Evolutionary conservation across 192 early-diverging fungal species (phyloP).

Genomic region (Umbelopsis vinacea): DNA sequence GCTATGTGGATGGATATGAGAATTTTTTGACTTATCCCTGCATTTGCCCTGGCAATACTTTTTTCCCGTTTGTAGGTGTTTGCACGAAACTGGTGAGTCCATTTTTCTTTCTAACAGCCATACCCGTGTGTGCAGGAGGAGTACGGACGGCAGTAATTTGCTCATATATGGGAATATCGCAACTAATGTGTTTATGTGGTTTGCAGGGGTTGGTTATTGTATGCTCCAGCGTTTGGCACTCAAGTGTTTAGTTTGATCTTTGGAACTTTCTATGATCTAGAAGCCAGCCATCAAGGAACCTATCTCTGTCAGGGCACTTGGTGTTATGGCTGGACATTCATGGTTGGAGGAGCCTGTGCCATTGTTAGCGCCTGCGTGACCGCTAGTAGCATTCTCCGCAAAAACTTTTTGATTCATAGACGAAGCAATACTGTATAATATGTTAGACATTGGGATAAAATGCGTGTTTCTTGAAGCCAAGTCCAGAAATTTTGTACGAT

Average conservation of each 20-base stretch:
- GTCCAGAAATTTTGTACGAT: background rate
- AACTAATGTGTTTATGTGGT: background rate
- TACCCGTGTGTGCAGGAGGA: background rate
- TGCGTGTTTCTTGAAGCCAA: too few relatives aligned
- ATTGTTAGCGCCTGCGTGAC: conserved; percentile 7
- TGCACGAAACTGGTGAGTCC: conserved; percentile 37
- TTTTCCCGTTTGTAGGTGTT: conserved; percentile 28
- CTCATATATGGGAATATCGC: background rate
- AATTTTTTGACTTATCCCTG: background rate
- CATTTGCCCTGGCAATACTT: background rate
- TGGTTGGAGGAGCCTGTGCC: conserved; percentile 11
- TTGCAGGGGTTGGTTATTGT: conserved; percentile 37
- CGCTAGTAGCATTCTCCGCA: conserved; percentile 15
- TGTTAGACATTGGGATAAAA: background rate
- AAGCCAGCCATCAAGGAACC: conserved; percentile 32
- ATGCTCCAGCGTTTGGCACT: conserved; percentile 42
- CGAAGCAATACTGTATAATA: background rate
- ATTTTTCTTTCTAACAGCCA: background rate
- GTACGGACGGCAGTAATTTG: background rate
- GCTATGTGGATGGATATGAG: background rate
- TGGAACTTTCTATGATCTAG: conserved; percentile 33
- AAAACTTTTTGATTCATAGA: background rate
- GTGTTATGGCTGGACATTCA: conserved; percentile 32
- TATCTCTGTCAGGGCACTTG: conserved; percentile 30
- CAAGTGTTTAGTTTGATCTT: conserved; percentile 40